phyloP scores from a whole-genome alignment of 169 alveolate species.

The Pseudocohnilembus persalinus region DNA sequence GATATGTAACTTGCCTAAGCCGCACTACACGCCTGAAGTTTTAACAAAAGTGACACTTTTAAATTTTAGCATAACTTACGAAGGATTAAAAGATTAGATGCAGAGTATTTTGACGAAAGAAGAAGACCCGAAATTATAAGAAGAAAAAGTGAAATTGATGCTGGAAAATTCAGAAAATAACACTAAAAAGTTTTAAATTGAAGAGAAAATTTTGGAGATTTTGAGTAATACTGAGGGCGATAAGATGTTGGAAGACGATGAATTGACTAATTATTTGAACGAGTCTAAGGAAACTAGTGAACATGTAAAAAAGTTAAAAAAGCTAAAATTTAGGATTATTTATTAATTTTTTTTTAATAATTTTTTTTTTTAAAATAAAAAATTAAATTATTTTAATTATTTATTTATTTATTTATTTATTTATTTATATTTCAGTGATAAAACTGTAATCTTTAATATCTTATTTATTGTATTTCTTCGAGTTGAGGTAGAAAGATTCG shows the following conservation, averaged over 20 bases:
- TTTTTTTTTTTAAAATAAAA: too few species aligned
- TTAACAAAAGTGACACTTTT: constrained; percentile 81
- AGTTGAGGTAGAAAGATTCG: constrained; percentile 55
- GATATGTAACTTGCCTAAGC: constrained; percentile 49
- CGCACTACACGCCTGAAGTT: constrained; percentile 73
- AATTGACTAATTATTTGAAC: constrained; percentile 68
- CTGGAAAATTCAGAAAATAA: constrained; percentile 63
- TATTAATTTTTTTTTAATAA: too few species aligned
- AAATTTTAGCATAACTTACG: constrained; percentile 86
- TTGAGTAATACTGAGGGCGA: constrained; percentile 73
- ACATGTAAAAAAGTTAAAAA: constrained; percentile 71
- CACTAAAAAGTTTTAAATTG: constrained; percentile 67
- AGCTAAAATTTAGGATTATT: too few species aligned
- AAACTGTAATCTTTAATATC: too few species aligned
- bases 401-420: too few species aligned
- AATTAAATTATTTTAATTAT: too few species aligned
- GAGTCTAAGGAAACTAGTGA: constrained; percentile 76
- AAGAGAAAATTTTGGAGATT: constrained; percentile 77
- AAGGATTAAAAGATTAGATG: constrained; percentile 87
- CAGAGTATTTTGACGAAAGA: constrained; percentile 71
- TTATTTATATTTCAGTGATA: too few species aligned
- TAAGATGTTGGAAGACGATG: constrained; percentile 82
- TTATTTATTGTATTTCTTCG: background rate
- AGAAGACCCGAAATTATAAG: constrained; percentile 74
- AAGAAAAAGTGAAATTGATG: constrained; percentile 66